phyloP scores from a whole-genome alignment of 2,329 filamentous ascomycete species.

The Polytolypa hystricis region DNA sequence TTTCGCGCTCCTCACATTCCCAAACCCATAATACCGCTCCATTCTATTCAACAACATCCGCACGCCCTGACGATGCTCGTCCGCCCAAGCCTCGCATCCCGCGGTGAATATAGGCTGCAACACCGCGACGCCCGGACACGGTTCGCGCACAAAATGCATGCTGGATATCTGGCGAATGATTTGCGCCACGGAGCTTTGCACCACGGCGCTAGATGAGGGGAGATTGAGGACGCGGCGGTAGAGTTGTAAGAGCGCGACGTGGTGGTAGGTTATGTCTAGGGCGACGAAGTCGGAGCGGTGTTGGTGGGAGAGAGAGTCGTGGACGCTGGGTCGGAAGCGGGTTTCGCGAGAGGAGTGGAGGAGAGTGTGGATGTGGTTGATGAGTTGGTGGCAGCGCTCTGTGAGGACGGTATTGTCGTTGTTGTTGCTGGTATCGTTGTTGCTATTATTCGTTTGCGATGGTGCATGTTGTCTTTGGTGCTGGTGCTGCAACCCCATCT shows the following conservation, averaged over 20 bases:
- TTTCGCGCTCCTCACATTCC: slow-evolving; percentile 52
- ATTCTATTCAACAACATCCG: slow-evolving; percentile 43
- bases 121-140: slow-evolving; percentile 50
- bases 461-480: no score
- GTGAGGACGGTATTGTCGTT: slow-evolving; percentile 6
- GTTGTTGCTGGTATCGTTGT: neutral
- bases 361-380: slow-evolving; percentile 8
- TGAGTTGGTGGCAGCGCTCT: slow-evolving; percentile 9
- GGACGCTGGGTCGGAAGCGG: slow-evolving; percentile 9
- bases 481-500: slow-evolving; percentile 3
- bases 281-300: slow-evolving; percentile 11
- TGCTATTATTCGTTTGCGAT: neutral
- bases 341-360: slow-evolving; percentile 7
- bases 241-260: slow-evolving; percentile 12
- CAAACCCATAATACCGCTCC: slow-evolving; percentile 51
- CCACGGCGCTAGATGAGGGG: slow-evolving; percentile 11
- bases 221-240: slow-evolving; percentile 11
- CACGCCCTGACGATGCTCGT: slow-evolving; percentile 42
- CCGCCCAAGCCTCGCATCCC: slow-evolving; percentile 46
- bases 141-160: slow-evolving; percentile 11
- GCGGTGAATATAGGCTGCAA: slow-evolving; percentile 56
- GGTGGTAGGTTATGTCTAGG: slow-evolving; percentile 12
- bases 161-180: slow-evolving; percentile 11
- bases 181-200: slow-evolving; percentile 10
- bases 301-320: slow-evolving; percentile 7